These are phyloP conservation scores for Castanea sativa DNA, from an alignment of 306 rosid species.

Conservation along the genomic window DNA sequence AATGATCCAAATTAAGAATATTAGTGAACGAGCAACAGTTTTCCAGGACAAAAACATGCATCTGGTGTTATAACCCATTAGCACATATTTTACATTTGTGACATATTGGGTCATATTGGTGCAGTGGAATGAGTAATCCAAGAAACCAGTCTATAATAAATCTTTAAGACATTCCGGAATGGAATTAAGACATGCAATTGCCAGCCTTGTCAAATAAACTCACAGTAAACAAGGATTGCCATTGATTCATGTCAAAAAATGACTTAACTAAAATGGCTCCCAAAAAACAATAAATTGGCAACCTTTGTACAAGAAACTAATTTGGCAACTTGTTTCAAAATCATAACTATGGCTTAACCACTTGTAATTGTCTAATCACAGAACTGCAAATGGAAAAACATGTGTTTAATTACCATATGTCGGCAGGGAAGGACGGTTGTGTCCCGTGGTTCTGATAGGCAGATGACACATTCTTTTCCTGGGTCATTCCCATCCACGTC, in stretches of 20 bases:
- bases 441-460: conserved; percentile 95
- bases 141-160: not conserved
- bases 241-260: not conserved
- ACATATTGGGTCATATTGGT: not conserved
- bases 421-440: conserved; percentile 98
- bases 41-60: not conserved
- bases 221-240: not conserved
- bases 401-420: conserved; percentile 78
- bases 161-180: not conserved
- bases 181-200: not conserved
- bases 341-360: not conserved
- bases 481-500: conserved; percentile 83
- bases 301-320: not conserved
- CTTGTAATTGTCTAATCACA: not conserved
- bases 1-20: conserved; percentile 3
- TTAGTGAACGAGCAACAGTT: not conserved
- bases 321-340: conserved; percentile 6
- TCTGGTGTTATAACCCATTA: not conserved
- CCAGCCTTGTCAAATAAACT: not conserved
- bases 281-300: conserved; percentile 1
- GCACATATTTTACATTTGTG: not conserved
- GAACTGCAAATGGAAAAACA: conserved; percentile 5
- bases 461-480: conserved; percentile 96
- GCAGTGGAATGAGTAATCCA: not conserved
- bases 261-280: no score